A percentile compares a stretch with the other conserved stretches of the same genome.
These are phyloP conservation scores for Candida ficus DNA, from an alignment of 805 yeast species.

Conservation along the genomic window DNA sequence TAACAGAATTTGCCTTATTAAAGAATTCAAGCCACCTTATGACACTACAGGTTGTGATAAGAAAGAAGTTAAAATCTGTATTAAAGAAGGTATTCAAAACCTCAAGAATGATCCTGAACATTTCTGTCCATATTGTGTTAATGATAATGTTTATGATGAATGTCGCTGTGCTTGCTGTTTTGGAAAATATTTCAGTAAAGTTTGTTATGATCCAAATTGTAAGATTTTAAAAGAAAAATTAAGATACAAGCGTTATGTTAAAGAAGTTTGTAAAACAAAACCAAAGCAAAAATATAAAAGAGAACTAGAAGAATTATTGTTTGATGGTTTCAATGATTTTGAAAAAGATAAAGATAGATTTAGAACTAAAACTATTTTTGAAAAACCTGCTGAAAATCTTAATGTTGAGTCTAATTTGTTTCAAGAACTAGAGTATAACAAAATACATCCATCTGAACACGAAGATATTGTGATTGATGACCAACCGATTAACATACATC, in stretches of 20 bases:
- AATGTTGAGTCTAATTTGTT: background rate
- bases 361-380: background rate
- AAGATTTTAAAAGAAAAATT: constrained; percentile 17
- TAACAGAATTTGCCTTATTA: constrained; percentile 16
- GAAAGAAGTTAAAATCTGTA: constrained; percentile 18
- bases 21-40: constrained; percentile 20
- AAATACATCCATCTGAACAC: background rate
- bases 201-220: constrained; percentile 25
- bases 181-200: constrained; percentile 22
- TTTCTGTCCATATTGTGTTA: constrained; percentile 25
- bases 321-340: constrained; percentile 1
- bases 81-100: constrained; percentile 19
- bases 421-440: constrained; percentile 5
- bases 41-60: constrained; percentile 19
- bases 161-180: constrained; percentile 27
- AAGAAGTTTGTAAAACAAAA: constrained; percentile 21
- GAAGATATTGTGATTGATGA: background rate
- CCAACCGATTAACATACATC: constrained; percentile 10
- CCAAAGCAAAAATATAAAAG: constrained; percentile 14
- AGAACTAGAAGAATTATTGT: background rate
- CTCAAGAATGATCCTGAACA: constrained; percentile 20
- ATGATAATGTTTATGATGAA: constrained; percentile 24
- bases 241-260: constrained; percentile 23
- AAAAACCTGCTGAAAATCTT: background rate
- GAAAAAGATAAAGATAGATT: constrained; percentile 4